Conservation (phyloP, 768 basidiomycete genomes). For the Pisolithus orientalis region DNA sequence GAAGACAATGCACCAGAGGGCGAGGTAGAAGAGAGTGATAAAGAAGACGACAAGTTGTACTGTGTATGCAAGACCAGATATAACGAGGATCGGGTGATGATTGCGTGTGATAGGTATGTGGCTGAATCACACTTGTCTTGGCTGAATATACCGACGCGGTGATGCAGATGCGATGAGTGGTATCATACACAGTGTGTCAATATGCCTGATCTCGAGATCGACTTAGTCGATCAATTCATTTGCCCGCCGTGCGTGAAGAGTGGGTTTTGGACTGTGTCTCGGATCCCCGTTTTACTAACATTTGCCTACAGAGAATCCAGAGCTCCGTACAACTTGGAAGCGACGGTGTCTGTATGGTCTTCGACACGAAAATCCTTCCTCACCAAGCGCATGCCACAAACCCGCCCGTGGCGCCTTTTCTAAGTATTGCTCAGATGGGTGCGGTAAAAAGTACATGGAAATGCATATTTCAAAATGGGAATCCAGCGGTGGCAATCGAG, state of each 20-base stretch:
- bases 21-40: constrained; percentile 38
- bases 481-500: constrained; percentile 55
- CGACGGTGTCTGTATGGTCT: constrained; percentile 68
- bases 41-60: constrained; percentile 59
- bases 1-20: constrained; percentile 41
- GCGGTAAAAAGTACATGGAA: constrained; percentile 71
- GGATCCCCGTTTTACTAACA: not conserved
- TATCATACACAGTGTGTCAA: constrained; percentile 84
- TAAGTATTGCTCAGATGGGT: constrained; percentile 89
- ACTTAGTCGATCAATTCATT: constrained; percentile 89
- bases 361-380: constrained; percentile 54
- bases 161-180: constrained; percentile 86
- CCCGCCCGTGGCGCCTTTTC: constrained; percentile 78
- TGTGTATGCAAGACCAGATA: constrained; percentile 86
- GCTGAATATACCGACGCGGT: not conserved
- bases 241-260: constrained; percentile 77
- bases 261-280: constrained; percentile 34
- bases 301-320: constrained; percentile 44
- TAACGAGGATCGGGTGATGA: constrained; percentile 86
- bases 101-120: constrained; percentile 84
- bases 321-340: constrained; percentile 73
- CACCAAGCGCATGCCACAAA: constrained; percentile 67
- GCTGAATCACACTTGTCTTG: not conserved
- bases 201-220: constrained; percentile 75
- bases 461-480: constrained; percentile 56